Evolutionary conservation across 2,329 filamentous ascomycete genomes (phyloP), one percentile per base, ranked within the genome.

Genomic region (Colletotrichum graminicola): DNA sequence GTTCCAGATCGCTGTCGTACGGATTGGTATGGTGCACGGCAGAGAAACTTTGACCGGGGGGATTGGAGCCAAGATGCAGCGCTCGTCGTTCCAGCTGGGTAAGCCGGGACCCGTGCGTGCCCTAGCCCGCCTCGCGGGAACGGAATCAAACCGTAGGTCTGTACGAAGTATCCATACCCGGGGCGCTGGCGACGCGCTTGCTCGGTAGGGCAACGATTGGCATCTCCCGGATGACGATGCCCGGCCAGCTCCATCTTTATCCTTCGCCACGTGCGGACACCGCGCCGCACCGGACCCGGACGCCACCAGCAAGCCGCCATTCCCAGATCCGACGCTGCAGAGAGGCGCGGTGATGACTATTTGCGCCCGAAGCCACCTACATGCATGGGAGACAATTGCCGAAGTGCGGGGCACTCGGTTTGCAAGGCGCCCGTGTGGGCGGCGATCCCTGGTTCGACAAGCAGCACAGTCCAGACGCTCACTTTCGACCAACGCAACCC

Each of bases 121-220:
- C 32, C 43, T 64, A 43, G 66, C 52, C 43, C 34, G 60, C 51
- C 39, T 59, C 52, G 51, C 62, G 21, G 34, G 6, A n/a, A 39
- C 32, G 23, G 59, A 11, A 11, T 12, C 12, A n/a, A 49, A 18
- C 5, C 26, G 29, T 23, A 59, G 23, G 54, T 55, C 41, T 51
- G 34, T 36, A 36, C 8, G 34, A 64, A 47, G 56, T 11, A 43
- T 64, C 18, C 18, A 43, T 43, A 41, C 41, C 41, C 51, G 34
- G 18, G 43, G 60, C 34, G 32, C 41, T 57, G 52, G 61, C 66
- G 61, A 29, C 60, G 23, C 55, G 51, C 55, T 56, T 67, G 66
- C 59, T 67, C 49, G 49, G 47, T 64, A 41, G 36, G 41, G 60
- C 6, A 64, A 51, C 43, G 66, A 59, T 65, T 36, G 43, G 29